A percentile compares a stretch with the other conserved stretches of the same genome.
phyloP scores from a whole-genome alignment of 208 protist species.

The Trypanosoma scelopori region DNA sequence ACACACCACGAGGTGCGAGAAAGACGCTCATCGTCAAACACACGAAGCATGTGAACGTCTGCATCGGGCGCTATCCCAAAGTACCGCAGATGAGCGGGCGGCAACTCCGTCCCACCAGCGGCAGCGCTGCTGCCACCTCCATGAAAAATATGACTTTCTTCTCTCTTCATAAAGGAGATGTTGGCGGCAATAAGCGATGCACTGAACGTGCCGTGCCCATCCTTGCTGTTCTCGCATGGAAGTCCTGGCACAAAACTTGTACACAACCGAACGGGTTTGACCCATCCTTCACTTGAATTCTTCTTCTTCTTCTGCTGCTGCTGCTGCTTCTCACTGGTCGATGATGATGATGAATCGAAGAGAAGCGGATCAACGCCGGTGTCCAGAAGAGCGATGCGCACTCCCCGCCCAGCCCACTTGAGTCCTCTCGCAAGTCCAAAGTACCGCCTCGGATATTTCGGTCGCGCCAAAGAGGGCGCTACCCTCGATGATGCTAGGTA shows the following conservation, averaged over 20 bases:
- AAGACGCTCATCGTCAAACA: conserved; percentile 89
- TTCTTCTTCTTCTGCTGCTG: conserved; percentile 5
- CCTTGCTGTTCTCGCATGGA: conserved; percentile 55
- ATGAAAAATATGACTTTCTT: neutral
- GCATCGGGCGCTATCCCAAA: conserved; percentile 93
- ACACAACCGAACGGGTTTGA: conserved; percentile 25
- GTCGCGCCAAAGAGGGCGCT: neutral
- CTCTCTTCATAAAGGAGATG: conserved; percentile 10
- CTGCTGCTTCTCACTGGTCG: neutral
- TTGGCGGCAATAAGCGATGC: conserved; percentile 89
- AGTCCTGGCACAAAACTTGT: conserved; percentile 62
- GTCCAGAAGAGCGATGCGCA: conserved; percentile 66
- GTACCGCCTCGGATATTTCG: conserved; percentile 22
- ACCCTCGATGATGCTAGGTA: neutral
- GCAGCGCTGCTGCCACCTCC: neutral
- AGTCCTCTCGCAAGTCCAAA: conserved; percentile 11
- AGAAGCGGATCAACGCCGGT: conserved; percentile 43
- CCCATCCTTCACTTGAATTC: conserved; percentile 18
- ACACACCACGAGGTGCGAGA: conserved; percentile 95
- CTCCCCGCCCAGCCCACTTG: conserved; percentile 40
- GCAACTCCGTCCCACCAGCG: neutral
- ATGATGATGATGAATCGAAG: neutral
- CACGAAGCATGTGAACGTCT: conserved; percentile 89
- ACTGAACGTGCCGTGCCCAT: conserved; percentile 98
- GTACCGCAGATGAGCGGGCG: conserved; percentile 22